Percentiles rank a stretch among this genome's conserved stretches.
Evolutionary conservation across 768 basidiomycete genomes (phyloP).

Genomic region (Arthromyces matolae): DNA sequence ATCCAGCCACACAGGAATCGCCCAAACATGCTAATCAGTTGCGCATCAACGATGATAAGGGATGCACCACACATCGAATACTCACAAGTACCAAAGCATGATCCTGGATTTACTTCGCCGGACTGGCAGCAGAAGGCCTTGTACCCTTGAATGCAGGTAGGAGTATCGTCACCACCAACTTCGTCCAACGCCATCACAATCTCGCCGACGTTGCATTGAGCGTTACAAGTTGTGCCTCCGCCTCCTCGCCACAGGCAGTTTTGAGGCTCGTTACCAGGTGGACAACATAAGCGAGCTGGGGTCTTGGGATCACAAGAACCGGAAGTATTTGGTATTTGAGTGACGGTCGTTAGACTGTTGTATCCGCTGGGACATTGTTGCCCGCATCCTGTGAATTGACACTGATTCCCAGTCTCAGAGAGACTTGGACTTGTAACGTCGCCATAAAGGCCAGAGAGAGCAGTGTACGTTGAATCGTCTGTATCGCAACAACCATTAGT

Average conservation of each 20-base stretch:
- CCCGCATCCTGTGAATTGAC: not conserved
- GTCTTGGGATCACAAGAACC: not conserved
- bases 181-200: not conserved
- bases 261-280: not conserved
- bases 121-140: not conserved
- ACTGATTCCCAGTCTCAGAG: constrained; percentile 1
- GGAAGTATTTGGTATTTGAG: not conserved
- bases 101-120: not conserved
- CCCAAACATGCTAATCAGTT: not conserved
- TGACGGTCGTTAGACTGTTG: not conserved
- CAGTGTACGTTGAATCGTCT: constrained; percentile 6
- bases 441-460: not conserved
- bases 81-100: not conserved
- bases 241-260: constrained; percentile 1
- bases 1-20: not conserved
- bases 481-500: not conserved
- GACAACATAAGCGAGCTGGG: not conserved
- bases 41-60: not conserved
- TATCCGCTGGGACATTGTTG: not conserved
- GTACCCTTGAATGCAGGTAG: not conserved
- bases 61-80: not conserved
- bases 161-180: not conserved
- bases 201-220: not conserved
- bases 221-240: not conserved
- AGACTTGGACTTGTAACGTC: not conserved